Base-by-base conservation (phyloP, 768 basidiomycete species). In the Termitomyces sp. region DNA sequence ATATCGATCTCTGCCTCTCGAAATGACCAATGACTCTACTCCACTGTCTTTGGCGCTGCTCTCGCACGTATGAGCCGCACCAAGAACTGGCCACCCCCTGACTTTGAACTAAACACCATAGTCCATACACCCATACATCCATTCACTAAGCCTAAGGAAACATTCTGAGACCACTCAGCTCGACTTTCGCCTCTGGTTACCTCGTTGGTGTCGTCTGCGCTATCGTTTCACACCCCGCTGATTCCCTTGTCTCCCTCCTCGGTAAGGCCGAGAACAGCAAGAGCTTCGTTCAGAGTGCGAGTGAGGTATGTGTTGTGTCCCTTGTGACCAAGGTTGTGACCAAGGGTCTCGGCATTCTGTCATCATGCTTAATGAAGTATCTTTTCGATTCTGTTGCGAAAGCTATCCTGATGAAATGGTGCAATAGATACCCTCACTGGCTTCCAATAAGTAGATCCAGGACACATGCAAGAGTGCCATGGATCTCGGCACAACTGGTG, bases 121-220 rank as follows among this genome's bases (percentile, higher is more conserved):
- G n/a, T n/a, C n/a, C n/a, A n/a, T n/a, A n/a, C n/a, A n/a, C n/a
- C n/a, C n/a, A n/a, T n/a, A n/a, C n/a, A n/a, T n/a, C n/a, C n/a
- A n/a, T n/a, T n/a, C n/a, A n/a, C n/a, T n/a, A n/a, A n/a, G n/a
- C n/a, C n/a, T n/a, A n/a, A n/a, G n/a, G n/a, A n/a, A n/a, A n/a
- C n/a, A n/a, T 74, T 74, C 83, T 76, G 88, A 93, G 79, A 73
- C 82, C 63, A 95, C 88, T 48, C 91, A 95, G 71, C 91, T 98
- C 67, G 87, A 96, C 93, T 63, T 91, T 97, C 71, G 81, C 82
- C 22, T 93, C 92, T 60, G 95, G 95, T 79, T 89, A 96, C 74
- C 85, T 96, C 67, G 92, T 95, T 70, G 95, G 95, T 87, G 87
- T 97, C 68, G 85, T 96, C 70, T 95, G 93, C 72, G 95, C 95